These are phyloP conservation scores for Fusarium austroafricanum DNA, from an alignment of 2,329 filamentous ascomycete genomes.

Conservation along the genomic window DNA sequence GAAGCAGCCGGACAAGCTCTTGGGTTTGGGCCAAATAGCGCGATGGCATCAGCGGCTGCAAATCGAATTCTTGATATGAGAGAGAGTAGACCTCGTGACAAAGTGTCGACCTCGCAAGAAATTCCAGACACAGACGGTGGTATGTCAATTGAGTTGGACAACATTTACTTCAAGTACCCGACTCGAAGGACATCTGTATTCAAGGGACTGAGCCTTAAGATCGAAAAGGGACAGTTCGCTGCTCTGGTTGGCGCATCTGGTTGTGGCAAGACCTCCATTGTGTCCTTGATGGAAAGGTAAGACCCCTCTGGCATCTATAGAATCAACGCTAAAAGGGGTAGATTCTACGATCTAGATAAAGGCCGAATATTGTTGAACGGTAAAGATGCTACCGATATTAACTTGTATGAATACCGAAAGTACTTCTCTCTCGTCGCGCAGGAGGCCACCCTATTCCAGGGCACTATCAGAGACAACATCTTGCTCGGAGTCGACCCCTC, in stretches of 20 bases:
- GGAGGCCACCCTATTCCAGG: slow-evolving; percentile 78
- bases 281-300: slow-evolving; percentile 68
- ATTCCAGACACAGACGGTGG: slow-evolving; percentile 62
- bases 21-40: slow-evolving; percentile 73
- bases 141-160: slow-evolving; percentile 66
- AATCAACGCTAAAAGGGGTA: slow-evolving; percentile 25
- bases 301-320: neutral
- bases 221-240: slow-evolving; percentile 76
- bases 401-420: slow-evolving; percentile 71
- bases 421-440: slow-evolving; percentile 78
- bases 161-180: slow-evolving; percentile 71
- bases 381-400: slow-evolving; percentile 67
- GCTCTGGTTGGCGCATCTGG: slow-evolving; percentile 77
- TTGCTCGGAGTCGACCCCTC: slow-evolving; percentile 70
- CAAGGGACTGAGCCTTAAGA: slow-evolving; percentile 69
- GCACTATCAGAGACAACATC: slow-evolving; percentile 76
- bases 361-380: slow-evolving; percentile 75
- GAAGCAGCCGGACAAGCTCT: slow-evolving; percentile 64
- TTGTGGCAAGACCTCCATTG: slow-evolving; percentile 78
- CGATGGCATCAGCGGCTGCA: slow-evolving; percentile 68
- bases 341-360: slow-evolving; percentile 75
- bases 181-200: slow-evolving; percentile 68
- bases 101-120: slow-evolving; percentile 45
- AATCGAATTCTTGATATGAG: slow-evolving; percentile 69
- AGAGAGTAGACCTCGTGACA: slow-evolving; percentile 55